Evolutionary conservation across 352 stramenopile genomes (phyloP), one percentile per base, ranked within the genome.

Genomic region (Pythium pyrilobum): DNA sequence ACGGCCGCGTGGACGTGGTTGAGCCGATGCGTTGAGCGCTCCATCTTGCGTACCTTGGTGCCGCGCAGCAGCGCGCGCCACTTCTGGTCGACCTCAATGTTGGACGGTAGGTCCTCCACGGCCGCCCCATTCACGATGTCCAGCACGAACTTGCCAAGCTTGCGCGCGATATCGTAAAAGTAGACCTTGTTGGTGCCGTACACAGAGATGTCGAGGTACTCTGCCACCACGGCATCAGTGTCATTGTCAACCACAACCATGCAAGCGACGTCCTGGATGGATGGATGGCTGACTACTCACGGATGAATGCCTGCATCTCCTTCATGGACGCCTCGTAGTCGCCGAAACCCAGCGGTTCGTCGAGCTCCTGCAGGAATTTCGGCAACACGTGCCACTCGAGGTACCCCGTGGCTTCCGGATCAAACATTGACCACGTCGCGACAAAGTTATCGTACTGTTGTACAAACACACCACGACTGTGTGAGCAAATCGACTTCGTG

Each of bases 381-480:
- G 74, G 68, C 6, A 96, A 39, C 16, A 77, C 6, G 48, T 87
- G 67, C 57, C 77, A 85, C n/a, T 77, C 56, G 8, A 96, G 85
- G 43, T 72, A 84, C 11, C 76, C 82, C 3, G 81, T 92, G 20
- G 84, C 87, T 11, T 91, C 68, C 3, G 56, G 84, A 48, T 97
- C 89, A 59, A 89, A 93, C 34, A 67, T 34, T 1, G 68, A 64
- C 89, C 89, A 97, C 5, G 68, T 76, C 4, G 46, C 57, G 3
- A 80, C 64, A 67, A 97, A 96, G 8, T 78, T 71, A 18, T 92
- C 72, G 38, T 96, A 85, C 76, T 96, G 42, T 13, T 27, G 11
- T n/a, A 29, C 5, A 78, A 82, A 41, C 15, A 45, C 73, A 31
- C 1, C 62, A 56, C 83, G 80, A 92, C 4, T 68, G 69, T 20